Base-by-base conservation (phyloP, 108 stramenopile species). In the Epithemia pelagica region DNA sequence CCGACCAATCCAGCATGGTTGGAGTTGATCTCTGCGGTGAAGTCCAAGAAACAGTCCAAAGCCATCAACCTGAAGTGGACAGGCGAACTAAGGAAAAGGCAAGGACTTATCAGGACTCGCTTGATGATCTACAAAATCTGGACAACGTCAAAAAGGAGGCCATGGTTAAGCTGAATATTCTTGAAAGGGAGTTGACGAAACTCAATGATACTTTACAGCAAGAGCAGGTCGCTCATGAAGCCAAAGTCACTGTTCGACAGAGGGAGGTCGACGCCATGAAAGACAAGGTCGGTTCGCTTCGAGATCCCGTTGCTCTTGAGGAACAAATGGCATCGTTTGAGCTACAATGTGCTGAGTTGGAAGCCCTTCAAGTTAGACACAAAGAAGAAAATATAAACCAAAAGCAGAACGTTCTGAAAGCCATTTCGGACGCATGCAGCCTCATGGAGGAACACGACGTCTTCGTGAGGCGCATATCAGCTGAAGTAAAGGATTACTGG, bases 301-400 rank as follows among this genome's bases (percentile, higher is more conserved):
- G 86, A 26, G 87, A 91, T 69, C 93, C 90, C 21, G 70, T 83
- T 24, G 77, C 81, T 28, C 71, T 89, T 10, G 88, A 91, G 70
- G 80, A 84, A 32, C 79, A 83, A 8, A 80, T 95, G 62, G 74
- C 78, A 23, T 68, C 70, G 22, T 74, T 60, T 58, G 68, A 88
- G 32, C 76, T 76, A 1, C 81, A 84, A 56, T 82, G 78, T 66
- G 54, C 78, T 21, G 77, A 85, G 37, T 71, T 95, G 21, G 77
- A 85, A 66, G 70, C 73, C 21, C 61, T 82, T 27, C 74, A 75
- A 32, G 31, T 65, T 18, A 72, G 77, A 53, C 59, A 87, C 52
- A 61, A 74, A 57, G 81, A 85, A 63, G 86, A 87, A 30, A 76
- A 74, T 57, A 58, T 73, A 7, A 63, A 69, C 25, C 63, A 56